Conservation (phyloP, 2,329 filamentous ascomycete genomes). For the Nakataea oryzae region DNA sequence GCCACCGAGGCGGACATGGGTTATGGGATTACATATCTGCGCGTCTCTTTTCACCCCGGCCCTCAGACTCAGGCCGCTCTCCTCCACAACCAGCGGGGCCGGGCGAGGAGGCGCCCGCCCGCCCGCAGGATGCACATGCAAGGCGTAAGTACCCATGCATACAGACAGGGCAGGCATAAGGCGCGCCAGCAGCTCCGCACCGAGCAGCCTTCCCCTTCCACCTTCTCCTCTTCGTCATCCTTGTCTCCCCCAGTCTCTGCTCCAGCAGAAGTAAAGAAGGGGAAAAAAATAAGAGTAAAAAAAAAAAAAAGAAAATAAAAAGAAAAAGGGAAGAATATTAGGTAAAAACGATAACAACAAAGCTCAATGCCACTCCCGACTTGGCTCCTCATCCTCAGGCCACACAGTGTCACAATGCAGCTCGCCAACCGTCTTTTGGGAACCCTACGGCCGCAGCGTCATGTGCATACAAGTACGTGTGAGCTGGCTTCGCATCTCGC, state of each 20-base stretch:
- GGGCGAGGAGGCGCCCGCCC: neutral
- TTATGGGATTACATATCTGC: neutral
- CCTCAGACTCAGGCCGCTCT: neutral
- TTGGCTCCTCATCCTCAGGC: neutral
- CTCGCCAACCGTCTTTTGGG: neutral
- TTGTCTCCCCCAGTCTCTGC: neutral
- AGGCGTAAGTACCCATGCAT: neutral
- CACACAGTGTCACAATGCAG: neutral
- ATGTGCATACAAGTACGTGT: neutral
- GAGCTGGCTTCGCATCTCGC: neutral
- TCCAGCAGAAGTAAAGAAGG: no score
- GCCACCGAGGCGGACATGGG: neutral
- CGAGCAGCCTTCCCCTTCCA: neutral
- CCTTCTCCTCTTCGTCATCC: no score
- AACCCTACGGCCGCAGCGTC: neutral
- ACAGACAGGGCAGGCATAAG: neutral
- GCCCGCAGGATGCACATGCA: neutral
- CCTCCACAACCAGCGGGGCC: no score
- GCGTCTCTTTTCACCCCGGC: neutral
- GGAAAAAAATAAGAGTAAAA: no score
- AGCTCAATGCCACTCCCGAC: neutral
- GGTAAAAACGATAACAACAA: no score
- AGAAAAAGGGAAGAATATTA: no score
- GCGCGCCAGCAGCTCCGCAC: no score
- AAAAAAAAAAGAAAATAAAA: no score